A percentile compares a stretch with the other conserved stretches of the same genome.
These are phyloP conservation scores for Penicillium sp. DNA, from an alignment of 2,329 filamentous ascomycete species.

Conservation along the genomic window DNA sequence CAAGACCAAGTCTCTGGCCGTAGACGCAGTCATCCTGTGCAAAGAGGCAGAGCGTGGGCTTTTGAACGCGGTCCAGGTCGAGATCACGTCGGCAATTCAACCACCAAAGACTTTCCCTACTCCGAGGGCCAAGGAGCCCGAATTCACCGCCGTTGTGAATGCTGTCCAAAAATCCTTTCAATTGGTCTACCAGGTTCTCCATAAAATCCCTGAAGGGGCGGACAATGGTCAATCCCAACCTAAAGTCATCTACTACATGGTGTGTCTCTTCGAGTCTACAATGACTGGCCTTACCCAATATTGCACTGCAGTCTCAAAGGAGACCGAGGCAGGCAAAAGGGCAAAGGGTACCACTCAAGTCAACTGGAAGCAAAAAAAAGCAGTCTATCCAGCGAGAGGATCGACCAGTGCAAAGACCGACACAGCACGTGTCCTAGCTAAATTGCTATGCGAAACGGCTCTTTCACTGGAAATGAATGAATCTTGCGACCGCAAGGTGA, in stretches of 20 bases:
- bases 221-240: constrained; percentile 20
- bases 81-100: neutral
- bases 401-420: neutral
- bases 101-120: neutral
- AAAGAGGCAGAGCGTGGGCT: constrained; percentile 33
- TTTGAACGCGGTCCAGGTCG: constrained; percentile 16
- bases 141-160: constrained; percentile 25
- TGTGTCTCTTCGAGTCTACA: constrained; percentile 38
- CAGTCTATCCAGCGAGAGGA: neutral
- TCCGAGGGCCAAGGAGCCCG: constrained; percentile 18
- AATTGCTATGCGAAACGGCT: constrained; percentile 38
- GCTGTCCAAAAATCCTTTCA: constrained; percentile 32
- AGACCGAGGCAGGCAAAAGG: neutral
- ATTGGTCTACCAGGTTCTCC: constrained; percentile 34
- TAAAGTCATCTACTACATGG: constrained; percentile 40
- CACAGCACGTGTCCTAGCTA: constrained; percentile 17
- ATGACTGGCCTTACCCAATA: constrained; percentile 33
- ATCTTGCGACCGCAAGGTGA: constrained; percentile 36
- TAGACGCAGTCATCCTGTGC: constrained; percentile 34
- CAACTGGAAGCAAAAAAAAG: constrained; percentile 11
- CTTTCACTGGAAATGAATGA: constrained; percentile 33
- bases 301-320: constrained; percentile 27
- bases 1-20: constrained; percentile 28
- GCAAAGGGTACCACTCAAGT: neutral
- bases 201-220: constrained; percentile 28